Conservation (phyloP, 306 rosid species). For the Hippophae tibetana region DNA sequence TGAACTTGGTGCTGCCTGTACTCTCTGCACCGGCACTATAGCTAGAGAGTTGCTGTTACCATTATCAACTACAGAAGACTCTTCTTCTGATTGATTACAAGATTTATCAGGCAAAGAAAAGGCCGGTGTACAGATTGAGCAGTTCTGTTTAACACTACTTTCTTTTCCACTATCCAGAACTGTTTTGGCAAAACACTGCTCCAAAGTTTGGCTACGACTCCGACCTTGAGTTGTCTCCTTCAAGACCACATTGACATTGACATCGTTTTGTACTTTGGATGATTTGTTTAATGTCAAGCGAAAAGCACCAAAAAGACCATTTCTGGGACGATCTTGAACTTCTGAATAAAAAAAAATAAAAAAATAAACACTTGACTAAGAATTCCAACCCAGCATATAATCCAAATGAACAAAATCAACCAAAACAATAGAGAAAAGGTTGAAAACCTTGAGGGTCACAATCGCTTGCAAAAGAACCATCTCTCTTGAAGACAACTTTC, state of each 20-base stretch:
- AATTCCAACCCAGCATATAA: constrained; percentile 3
- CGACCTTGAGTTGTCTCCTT: too few relatives aligned
- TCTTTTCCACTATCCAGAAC: constrained; percentile 30
- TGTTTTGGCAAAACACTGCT: constrained; percentile 42
- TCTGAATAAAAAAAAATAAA: too few relatives aligned
- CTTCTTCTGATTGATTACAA: constrained; percentile 29
- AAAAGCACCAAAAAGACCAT: too few relatives aligned
- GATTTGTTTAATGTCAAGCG: too few relatives aligned
- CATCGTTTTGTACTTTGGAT: too few relatives aligned
- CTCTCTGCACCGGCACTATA: constrained; percentile 52
- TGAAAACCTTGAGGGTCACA: constrained; percentile 41
- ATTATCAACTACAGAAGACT: constrained; percentile 26
- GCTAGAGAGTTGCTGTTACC: constrained; percentile 46
- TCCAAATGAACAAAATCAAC: constrained; percentile 4
- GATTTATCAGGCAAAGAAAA: constrained; percentile 23
- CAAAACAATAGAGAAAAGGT: not conserved
- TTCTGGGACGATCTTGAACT: too few relatives aligned
- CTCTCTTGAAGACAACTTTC: constrained; percentile 46
- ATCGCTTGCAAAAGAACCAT: constrained; percentile 23
- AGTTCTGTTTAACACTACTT: constrained; percentile 22
- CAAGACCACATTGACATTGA: too few relatives aligned
- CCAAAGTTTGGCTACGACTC: constrained; percentile 20
- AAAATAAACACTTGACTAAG: constrained; percentile 10
- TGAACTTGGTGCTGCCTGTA: constrained; percentile 24
- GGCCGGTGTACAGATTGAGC: constrained; percentile 45